Percentiles rank a stretch among this genome's conserved stretches.
These are phyloP conservation scores for Suaeda aralocaspica DNA, from an alignment of 148 eudicot species.

Conservation along the genomic window DNA sequence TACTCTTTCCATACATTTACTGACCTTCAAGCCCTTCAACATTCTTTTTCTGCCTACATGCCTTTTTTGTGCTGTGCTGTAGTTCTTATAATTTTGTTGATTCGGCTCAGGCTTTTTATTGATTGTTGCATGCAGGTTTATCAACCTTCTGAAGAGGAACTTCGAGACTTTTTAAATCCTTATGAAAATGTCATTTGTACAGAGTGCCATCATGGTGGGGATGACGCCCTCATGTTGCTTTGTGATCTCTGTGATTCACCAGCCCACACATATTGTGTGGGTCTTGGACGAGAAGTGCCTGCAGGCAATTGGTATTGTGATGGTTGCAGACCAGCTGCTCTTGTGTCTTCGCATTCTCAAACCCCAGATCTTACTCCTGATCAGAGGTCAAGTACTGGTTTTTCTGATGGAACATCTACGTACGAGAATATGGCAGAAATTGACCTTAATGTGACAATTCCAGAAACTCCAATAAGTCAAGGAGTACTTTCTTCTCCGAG, in stretches of 20 bases:
- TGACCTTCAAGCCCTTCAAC: background rate
- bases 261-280: constrained; percentile 94
- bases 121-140: constrained; percentile 62
- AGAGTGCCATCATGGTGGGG: constrained; percentile 91
- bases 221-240: constrained; percentile 86
- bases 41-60: background rate
- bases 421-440: constrained; percentile 59
- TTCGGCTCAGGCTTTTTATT: constrained; percentile 12
- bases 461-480: constrained; percentile 67
- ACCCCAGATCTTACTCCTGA: constrained; percentile 36
- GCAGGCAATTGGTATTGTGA: constrained; percentile 98
- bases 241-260: constrained; percentile 97
- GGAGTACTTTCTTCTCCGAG: constrained; percentile 45
- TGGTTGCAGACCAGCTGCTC: constrained; percentile 79
- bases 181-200: constrained; percentile 82
- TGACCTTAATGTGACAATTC: constrained; percentile 72
- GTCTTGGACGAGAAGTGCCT: constrained; percentile 84
- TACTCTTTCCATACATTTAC: constrained; percentile 22
- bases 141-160: constrained; percentile 95
- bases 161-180: constrained; percentile 73
- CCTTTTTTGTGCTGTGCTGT: background rate
- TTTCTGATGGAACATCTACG: constrained; percentile 41
- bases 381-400: constrained; percentile 30
- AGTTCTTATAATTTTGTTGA: constrained; percentile 9
- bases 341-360: constrained; percentile 48